Evolutionary conservation across 352 stramenopile genomes (phyloP).

Genomic region (Phytophthora europaea): DNA sequence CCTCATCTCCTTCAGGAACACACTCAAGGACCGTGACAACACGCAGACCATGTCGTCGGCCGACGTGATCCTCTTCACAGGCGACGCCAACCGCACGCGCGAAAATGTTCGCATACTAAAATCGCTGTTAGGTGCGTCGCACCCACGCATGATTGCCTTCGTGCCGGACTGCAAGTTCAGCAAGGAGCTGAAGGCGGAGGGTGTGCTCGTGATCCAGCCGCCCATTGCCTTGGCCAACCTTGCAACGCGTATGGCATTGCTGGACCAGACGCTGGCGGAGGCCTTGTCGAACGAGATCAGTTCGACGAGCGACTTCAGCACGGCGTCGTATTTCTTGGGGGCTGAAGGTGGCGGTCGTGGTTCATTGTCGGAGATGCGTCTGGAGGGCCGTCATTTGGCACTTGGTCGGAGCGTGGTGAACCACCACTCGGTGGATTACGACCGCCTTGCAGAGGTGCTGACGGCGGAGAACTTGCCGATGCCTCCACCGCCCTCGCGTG

Average conservation of each 20-base stretch:
- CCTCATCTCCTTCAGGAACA: constrained; percentile 76
- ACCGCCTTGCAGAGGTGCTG: constrained; percentile 49
- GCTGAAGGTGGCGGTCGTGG: constrained; percentile 35
- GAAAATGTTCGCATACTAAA: constrained; percentile 64
- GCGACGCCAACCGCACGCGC: constrained; percentile 50
- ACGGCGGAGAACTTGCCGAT: constrained; percentile 49
- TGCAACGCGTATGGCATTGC: constrained; percentile 66
- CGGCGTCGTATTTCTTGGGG: constrained; percentile 67
- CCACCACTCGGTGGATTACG: constrained; percentile 74
- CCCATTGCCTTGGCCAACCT: constrained; percentile 77
- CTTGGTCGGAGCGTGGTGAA: constrained; percentile 70
- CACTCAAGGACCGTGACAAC: constrained; percentile 53
- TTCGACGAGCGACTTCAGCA: constrained; percentile 54
- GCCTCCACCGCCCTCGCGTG: constrained; percentile 59
- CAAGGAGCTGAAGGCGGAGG: constrained; percentile 60
- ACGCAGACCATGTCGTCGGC: constrained; percentile 50
- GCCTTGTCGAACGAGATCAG: constrained; percentile 59
- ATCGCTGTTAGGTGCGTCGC: constrained; percentile 43
- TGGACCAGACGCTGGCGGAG: constrained; percentile 53
- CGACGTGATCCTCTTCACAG: constrained; percentile 75
- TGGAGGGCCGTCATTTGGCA: constrained; percentile 45
- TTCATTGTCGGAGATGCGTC: constrained; percentile 59
- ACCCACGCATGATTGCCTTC: constrained; percentile 66
- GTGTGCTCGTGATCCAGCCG: constrained; percentile 70
- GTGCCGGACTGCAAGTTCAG: constrained; percentile 56